Evolutionary conservation across 2,329 filamentous ascomycete genomes (phyloP).

Genomic region (Plectosphaerella plurivora): DNA sequence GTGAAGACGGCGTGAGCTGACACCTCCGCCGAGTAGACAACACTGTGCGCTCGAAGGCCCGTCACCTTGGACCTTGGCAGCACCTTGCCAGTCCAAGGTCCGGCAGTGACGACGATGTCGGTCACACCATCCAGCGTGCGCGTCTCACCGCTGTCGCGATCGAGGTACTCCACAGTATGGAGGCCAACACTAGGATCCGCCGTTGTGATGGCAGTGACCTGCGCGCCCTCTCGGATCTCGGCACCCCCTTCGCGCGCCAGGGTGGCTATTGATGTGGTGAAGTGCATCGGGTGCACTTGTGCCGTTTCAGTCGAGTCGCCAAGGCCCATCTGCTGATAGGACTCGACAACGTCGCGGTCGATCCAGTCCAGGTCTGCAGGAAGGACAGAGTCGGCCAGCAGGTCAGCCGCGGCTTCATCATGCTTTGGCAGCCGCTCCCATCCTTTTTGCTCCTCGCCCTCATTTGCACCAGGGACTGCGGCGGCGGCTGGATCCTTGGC

Average conservation of each 20-base stretch:
- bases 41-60: constrained; percentile 59
- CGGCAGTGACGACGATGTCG: constrained; percentile 52
- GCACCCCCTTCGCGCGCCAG: constrained; percentile 68
- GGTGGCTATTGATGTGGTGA: constrained; percentile 78
- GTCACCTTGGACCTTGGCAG: constrained; percentile 55
- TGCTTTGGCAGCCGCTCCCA: constrained; percentile 63
- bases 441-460: constrained; percentile 29
- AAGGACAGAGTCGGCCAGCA: constrained; percentile 55
- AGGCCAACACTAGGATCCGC: constrained; percentile 34
- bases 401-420: constrained; percentile 38
- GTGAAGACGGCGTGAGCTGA: constrained; percentile 81
- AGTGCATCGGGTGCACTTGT: constrained; percentile 89
- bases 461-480: constrained; percentile 3
- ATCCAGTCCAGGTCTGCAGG: constrained; percentile 85
- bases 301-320: constrained; percentile 71
- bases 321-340: constrained; percentile 77
- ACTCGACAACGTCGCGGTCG: constrained; percentile 57
- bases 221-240: constrained; percentile 60
- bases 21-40: constrained; percentile 61
- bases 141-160: constrained; percentile 33
- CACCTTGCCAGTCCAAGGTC: constrained; percentile 59
- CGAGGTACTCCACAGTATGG: constrained; percentile 56
- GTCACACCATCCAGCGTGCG: constrained; percentile 39
- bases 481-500: constrained; percentile 4
- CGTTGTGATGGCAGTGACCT: constrained; percentile 60